Evolutionary conservation across 164 flowering plant genomes (phyloP).

Genomic region (Kingdonia uniflora): DNA sequence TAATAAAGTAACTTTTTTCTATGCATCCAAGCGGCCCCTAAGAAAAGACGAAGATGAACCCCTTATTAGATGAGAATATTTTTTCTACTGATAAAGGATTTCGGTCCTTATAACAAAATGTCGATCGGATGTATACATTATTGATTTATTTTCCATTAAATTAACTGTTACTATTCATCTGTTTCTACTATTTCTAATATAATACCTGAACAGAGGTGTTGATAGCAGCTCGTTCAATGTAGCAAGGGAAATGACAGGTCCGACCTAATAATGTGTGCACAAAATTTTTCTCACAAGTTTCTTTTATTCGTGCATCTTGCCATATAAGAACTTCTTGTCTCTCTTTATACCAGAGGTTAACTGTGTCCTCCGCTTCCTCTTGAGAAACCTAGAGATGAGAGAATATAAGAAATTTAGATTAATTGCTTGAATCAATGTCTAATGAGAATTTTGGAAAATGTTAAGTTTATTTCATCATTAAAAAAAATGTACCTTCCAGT

Average conservation of each 20-base stretch:
- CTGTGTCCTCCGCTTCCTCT: conserved; percentile 75
- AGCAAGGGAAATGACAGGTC: conserved; percentile 33
- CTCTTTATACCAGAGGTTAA: conserved; percentile 79
- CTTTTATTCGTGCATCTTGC: conserved; percentile 67
- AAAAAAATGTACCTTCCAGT: conserved; percentile 70
- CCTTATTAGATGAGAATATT: too few relatives aligned
- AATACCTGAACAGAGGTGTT: conserved; percentile 93
- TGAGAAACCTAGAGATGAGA: conserved; percentile 52
- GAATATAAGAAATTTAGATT: background rate
- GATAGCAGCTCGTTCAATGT: conserved; percentile 94
- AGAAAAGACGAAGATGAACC: too few relatives aligned
- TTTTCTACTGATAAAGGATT: too few relatives aligned
- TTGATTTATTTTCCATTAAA: too few relatives aligned
- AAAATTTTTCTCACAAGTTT: conserved; percentile 60
- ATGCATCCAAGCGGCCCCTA: too few relatives aligned
- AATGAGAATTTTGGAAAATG: background rate
- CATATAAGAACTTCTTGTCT: conserved; percentile 70
- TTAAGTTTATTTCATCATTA: too few relatives aligned
- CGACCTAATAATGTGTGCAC: conserved; percentile 54
- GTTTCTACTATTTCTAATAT: background rate
- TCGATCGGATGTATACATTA: too few relatives aligned
- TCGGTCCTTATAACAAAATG: too few relatives aligned
- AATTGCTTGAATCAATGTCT: background rate
- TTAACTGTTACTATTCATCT: too few relatives aligned
- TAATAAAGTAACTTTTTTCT: too few relatives aligned